Evolutionary conservation across 2,329 filamentous ascomycete genomes (phyloP), one percentile per base, ranked within the genome.

Genomic region (Alternaria infectoria): DNA sequence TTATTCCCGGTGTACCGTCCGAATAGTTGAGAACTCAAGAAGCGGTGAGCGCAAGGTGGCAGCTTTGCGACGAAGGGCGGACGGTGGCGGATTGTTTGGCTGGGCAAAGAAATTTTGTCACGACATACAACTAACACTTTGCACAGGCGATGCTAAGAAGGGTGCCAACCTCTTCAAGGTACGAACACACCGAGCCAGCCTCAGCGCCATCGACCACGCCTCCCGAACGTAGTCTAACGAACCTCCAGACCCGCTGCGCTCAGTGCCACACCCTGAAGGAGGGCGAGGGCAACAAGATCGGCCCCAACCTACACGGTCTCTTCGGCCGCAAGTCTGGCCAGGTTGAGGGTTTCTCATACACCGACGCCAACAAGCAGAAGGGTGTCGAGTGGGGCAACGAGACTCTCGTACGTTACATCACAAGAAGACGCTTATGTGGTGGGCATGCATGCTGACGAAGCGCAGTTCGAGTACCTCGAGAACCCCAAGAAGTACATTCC

Each of bases 401-500:
- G 71, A 91, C 92, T 83, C 89, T 99, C 77, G 92, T 95, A 88
- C 63, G 88, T 46, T 25, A 54, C 19, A 10, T 19, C 49, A 19
- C n/a, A 19, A n/a, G 6, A 32, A 28, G 1, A 46, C n/a, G 47
- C 8, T 13, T 12, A n/a, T 4, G 6, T 7, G 13, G 6, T 10
- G 7, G 13, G 13, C 15, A 26, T 11, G 23, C 6, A 32, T 19
- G 54, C 72, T 75, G 74, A 71, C 59, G 44, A 32, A 52, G 12
- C 30, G 52, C 76, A 94, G 92, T 98, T 97, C 86, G 88, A 90
- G 74, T 99, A 99, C 90, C 94, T 99, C 80, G 96, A 99, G 90
- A 98, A 98, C 91, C 96, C 96, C 86, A 99, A 99, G 91, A 98
- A 98, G 89, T 99, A 94, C 90, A 97, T 99, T 73, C 96, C 96